Conservation (phyloP, 495 filamentous ascomycete species). For the Symbiotaphrina buchneri region DNA sequence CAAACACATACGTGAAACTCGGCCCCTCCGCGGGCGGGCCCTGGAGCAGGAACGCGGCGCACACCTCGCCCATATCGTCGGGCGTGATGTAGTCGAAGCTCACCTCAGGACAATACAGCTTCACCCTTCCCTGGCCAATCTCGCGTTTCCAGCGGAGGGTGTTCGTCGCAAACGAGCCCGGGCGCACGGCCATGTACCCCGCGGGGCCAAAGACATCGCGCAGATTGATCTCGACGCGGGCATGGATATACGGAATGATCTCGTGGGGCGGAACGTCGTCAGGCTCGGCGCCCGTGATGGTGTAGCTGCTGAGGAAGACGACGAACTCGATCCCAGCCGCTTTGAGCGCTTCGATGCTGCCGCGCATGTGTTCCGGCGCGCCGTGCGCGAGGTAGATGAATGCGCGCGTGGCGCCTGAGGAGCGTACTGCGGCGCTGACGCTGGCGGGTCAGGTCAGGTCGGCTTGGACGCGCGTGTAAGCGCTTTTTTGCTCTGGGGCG, state of each 20-base stretch:
- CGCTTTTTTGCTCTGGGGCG: conserved; percentile 6
- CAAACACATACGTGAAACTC: conserved; percentile 8
- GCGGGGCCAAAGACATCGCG: conserved; percentile 10
- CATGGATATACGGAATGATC: conserved; percentile 11
- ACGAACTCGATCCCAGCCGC: conserved; percentile 11
- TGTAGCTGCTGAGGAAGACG: conserved; percentile 13
- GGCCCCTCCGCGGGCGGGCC: conserved; percentile 5
- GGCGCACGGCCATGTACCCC: conserved; percentile 11
- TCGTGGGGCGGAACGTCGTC: conserved; percentile 4
- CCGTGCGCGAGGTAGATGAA: conserved; percentile 13
- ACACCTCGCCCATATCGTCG: conserved; percentile 12
- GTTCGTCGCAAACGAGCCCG: conserved; percentile 11
- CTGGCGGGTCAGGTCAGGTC: conserved; percentile 12
- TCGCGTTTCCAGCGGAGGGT: conserved; percentile 5
- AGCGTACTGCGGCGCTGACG: conserved; percentile 8
- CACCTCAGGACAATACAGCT: conserved; percentile 5
- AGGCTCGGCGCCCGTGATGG: conserved; percentile 8
- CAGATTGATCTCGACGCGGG: conserved; percentile 12
- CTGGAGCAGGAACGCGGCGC: conserved; percentile 10
- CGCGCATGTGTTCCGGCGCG: conserved; percentile 10
- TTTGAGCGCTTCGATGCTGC: conserved; percentile 10
- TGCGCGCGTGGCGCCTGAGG: conserved; percentile 10
- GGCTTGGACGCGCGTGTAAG: conserved; percentile 10
- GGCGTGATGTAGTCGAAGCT: conserved; percentile 12
- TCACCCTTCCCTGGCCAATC: conserved; percentile 10